A percentile compares a stretch with the other conserved stretches of the same genome.
These are phyloP conservation scores for Capronia epimyces DNA, from an alignment of 2,329 filamentous ascomycete species.

Conservation along the genomic window DNA sequence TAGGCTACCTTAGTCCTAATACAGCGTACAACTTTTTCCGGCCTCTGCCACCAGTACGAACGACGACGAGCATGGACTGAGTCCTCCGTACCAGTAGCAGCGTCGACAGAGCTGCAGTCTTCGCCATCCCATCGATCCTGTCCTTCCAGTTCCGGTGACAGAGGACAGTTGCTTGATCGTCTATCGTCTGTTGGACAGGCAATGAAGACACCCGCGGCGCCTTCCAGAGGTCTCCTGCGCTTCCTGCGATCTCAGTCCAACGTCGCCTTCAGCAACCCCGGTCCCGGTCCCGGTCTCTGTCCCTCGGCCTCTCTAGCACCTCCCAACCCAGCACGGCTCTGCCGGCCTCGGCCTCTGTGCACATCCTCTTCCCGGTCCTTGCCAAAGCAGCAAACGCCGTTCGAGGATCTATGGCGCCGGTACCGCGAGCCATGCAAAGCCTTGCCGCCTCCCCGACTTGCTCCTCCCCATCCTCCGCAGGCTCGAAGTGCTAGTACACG, in stretches of 20 bases:
- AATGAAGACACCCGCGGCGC: conserved; percentile 33
- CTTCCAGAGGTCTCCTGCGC: conserved; percentile 57
- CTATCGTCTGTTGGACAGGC: conserved; percentile 9
- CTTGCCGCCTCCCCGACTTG: conserved; percentile 21
- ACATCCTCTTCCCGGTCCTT: conserved; percentile 3
- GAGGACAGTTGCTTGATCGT: no score
- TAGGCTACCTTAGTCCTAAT: no score
- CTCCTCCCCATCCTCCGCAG: conserved; percentile 17
- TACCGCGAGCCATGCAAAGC: conserved; percentile 23
- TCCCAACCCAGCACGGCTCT: conserved; percentile 23
- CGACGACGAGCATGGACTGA: no score
- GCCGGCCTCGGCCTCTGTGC: conserved; percentile 21
- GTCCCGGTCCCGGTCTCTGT: no score
- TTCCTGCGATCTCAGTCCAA: conserved; percentile 69
- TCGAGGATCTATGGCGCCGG: conserved; percentile 23
- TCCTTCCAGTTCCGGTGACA: not conserved
- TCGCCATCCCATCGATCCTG: not conserved
- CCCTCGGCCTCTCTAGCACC: not conserved
- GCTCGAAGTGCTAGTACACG: conserved; percentile 21
- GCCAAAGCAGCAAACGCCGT: conserved; percentile 5
- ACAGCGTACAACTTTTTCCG: no score
- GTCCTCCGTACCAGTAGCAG: no score
- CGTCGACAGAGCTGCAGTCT: not conserved
- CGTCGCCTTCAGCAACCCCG: conserved; percentile 37
- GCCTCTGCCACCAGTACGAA: no score